phyloP scores from a whole-genome alignment of 2,329 filamentous ascomycete genomes.

The Neonectria ditissima region DNA sequence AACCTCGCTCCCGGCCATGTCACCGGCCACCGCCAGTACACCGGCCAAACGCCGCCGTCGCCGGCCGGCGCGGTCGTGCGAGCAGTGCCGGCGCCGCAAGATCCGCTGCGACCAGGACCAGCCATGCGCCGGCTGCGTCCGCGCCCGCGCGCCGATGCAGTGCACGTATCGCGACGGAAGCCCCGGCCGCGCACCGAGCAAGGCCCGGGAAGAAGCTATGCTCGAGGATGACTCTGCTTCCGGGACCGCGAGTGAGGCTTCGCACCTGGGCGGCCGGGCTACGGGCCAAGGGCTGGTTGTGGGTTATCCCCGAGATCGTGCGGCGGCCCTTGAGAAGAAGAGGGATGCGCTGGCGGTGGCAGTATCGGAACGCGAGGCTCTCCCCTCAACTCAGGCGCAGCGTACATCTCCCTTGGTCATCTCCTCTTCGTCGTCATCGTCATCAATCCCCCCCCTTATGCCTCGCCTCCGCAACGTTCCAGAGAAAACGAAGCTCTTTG shows the following conservation, averaged over 20 bases:
- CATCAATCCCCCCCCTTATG: constrained; percentile 37
- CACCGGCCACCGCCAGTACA: constrained; percentile 22
- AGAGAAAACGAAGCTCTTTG: constrained; percentile 45
- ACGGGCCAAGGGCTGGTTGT: neutral
- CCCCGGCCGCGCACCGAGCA: constrained; percentile 8
- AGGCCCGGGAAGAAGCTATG: neutral
- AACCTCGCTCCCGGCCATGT: constrained; percentile 4
- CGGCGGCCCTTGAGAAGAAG: constrained; percentile 4
- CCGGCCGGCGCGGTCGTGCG: constrained; percentile 41
- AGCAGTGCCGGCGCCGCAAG: constrained; percentile 44
- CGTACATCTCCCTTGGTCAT: neutral
- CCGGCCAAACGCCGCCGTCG: constrained; percentile 40
- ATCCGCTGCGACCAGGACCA: constrained; percentile 39
- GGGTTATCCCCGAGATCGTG: constrained; percentile 32
- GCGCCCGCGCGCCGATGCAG: constrained; percentile 39
- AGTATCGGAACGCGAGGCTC: constrained; percentile 9
- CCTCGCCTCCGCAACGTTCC: constrained; percentile 43
- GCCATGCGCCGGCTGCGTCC: constrained; percentile 41
- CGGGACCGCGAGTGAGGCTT: constrained; percentile 13
- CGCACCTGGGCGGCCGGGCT: constrained; percentile 1
- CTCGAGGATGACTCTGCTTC: constrained; percentile 8
- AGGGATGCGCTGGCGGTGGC: constrained; percentile 9
- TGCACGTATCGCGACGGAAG: constrained; percentile 42
- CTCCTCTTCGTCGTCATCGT: constrained; percentile 23
- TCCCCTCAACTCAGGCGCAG: neutral